Percentiles rank a stretch among this genome's conserved stretches.
These are phyloP conservation scores for Symmetrospora coprosmae DNA, from an alignment of 768 basidiomycete species.

Conservation along the genomic window DNA sequence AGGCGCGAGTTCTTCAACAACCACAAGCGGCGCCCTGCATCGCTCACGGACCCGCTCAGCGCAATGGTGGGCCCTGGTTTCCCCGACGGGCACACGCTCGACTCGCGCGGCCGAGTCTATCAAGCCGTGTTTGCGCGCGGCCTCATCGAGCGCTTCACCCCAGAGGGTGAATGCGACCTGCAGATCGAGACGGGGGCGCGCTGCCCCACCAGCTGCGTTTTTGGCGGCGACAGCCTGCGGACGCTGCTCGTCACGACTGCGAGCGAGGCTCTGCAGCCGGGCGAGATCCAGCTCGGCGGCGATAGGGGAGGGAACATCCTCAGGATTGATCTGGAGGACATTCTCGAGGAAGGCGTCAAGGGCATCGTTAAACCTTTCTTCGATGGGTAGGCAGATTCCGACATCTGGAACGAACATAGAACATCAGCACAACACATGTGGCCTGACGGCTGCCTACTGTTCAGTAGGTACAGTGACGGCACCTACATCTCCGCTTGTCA, in stretches of 20 bases:
- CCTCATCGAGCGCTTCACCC: slow-evolving; percentile 18
- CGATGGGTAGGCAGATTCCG: background rate
- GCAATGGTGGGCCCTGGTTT: background rate
- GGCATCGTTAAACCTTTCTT: slow-evolving; percentile 13
- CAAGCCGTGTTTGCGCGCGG: slow-evolving; percentile 13
- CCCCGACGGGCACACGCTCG: slow-evolving; percentile 16
- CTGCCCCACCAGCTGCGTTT: slow-evolving; percentile 18
- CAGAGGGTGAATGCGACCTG: slow-evolving; percentile 13
- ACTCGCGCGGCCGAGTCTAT: slow-evolving; percentile 16
- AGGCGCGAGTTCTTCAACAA: slow-evolving; percentile 12
- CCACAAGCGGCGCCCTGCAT: background rate
- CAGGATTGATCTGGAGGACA: background rate
- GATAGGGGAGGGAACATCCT: slow-evolving; percentile 16
- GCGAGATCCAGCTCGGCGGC: background rate
- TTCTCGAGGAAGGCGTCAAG: background rate
- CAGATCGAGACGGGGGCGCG: slow-evolving; percentile 13
- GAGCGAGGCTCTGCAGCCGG: slow-evolving; percentile 2
- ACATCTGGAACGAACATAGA: too few relatives aligned
- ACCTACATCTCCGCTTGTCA: too few relatives aligned
- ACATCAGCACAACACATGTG: too few relatives aligned
- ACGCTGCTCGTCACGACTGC: slow-evolving; percentile 17
- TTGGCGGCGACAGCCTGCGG: slow-evolving; percentile 9
- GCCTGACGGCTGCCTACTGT: too few relatives aligned
- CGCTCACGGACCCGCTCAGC: slow-evolving; percentile 11
- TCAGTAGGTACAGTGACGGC: too few relatives aligned